Percentiles rank a stretch among this genome's conserved stretches.
These are phyloP conservation scores for Penicillium sp. DNA, from an alignment of 2,329 filamentous ascomycete genomes.

Conservation along the genomic window DNA sequence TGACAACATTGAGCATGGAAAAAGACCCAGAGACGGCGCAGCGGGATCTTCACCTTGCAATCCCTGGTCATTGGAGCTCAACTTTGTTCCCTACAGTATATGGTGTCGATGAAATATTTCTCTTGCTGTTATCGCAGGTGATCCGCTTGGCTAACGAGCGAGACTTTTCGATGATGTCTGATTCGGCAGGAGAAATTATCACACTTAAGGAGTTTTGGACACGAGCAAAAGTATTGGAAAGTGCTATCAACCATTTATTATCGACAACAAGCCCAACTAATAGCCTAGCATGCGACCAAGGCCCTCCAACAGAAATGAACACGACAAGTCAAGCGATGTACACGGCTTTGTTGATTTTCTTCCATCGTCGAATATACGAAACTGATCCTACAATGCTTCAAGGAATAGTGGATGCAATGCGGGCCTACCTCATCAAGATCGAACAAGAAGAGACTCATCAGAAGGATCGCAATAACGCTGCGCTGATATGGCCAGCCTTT, in stretches of 20 bases:
- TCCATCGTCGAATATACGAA: slow-evolving; percentile 21
- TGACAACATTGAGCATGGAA: slow-evolving; percentile 17
- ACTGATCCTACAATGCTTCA: slow-evolving; percentile 15
- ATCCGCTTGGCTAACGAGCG: slow-evolving; percentile 22
- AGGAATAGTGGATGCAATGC: slow-evolving; percentile 9
- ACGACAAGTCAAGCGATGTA: slow-evolving; percentile 16
- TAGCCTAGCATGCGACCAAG: not conserved
- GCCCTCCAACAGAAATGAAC: not conserved
- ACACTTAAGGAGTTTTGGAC: slow-evolving; percentile 16
- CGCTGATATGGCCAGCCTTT: slow-evolving; percentile 22
- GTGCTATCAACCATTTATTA: slow-evolving; percentile 11
- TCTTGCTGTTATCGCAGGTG: slow-evolving; percentile 21
- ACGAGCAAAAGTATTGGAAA: slow-evolving; percentile 18
- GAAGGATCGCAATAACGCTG: slow-evolving; percentile 7
- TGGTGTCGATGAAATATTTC: slow-evolving; percentile 17
- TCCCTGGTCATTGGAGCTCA: slow-evolving; percentile 19
- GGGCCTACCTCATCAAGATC: not conserved
- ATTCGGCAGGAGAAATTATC: not conserved
- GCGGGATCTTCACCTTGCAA: slow-evolving; percentile 21
- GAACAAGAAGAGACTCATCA: slow-evolving; percentile 2
- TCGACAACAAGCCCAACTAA: not conserved
- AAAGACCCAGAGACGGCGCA: slow-evolving; percentile 19
- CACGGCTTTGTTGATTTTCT: slow-evolving; percentile 16
- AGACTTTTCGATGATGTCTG: slow-evolving; percentile 12
- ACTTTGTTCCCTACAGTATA: slow-evolving; percentile 21